phyloP scores from a whole-genome alignment of 192 early-diverging fungal genomes.

The Podila verticillata region DNA sequence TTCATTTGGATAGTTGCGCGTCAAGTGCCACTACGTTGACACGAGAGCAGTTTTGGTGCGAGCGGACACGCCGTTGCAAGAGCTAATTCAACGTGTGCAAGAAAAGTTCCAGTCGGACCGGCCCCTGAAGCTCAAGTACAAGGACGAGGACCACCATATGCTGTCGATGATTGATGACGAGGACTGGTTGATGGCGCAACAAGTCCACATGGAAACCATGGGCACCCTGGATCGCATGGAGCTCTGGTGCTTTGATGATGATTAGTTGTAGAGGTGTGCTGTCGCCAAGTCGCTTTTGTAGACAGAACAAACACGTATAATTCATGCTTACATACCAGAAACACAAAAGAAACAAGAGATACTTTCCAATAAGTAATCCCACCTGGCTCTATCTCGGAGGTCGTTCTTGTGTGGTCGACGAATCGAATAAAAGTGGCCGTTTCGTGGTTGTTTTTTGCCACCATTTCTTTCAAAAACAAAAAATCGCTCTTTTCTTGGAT shows the following conservation, averaged over 20 bases:
- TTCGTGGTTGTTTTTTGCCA: too few relatives aligned
- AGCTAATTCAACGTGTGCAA: conserved; percentile 62
- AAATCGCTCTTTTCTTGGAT: too few relatives aligned
- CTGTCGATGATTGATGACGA: conserved; percentile 92
- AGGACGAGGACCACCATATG: conserved; percentile 86
- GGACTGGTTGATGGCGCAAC: conserved; percentile 78
- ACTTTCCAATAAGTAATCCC: too few relatives aligned
- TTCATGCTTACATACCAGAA: background rate
- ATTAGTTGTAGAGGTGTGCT: too few relatives aligned
- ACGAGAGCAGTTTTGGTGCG: conserved; percentile 71
- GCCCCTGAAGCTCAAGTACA: conserved; percentile 77
- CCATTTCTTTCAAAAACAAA: too few relatives aligned
- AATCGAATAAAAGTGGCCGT: too few relatives aligned
- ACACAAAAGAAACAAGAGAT: conserved; percentile 3
- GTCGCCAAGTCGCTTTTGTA: too few relatives aligned
- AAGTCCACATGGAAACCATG: conserved; percentile 21
- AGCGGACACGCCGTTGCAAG: conserved; percentile 56
- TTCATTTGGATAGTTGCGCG: conserved; percentile 45
- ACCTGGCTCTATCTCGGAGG: too few relatives aligned
- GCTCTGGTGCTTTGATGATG: conserved; percentile 48
- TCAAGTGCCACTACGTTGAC: conserved; percentile 75
- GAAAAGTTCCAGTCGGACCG: conserved; percentile 67
- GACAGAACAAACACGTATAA: too few relatives aligned
- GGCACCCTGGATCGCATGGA: conserved; percentile 39
- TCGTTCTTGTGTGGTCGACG: too few relatives aligned